Evolutionary conservation across 2,329 filamentous ascomycete genomes (phyloP).

Genomic region (Cladosporium sp.): DNA sequence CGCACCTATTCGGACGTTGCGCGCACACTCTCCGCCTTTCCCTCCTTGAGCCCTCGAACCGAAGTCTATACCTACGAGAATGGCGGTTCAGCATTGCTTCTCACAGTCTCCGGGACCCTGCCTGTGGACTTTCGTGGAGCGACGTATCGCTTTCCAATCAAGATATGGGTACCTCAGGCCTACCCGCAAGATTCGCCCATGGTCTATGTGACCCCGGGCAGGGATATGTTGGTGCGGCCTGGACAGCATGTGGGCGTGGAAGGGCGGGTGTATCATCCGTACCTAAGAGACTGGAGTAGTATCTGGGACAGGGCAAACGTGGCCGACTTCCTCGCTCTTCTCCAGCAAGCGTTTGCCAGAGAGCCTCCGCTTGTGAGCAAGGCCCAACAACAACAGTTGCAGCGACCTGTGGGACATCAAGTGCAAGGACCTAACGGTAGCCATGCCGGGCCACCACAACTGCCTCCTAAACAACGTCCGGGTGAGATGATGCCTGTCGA

Average conservation of each 20-base stretch:
- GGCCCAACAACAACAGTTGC: conserved; percentile 52
- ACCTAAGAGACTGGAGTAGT: conserved; percentile 83
- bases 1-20: conserved; percentile 91
- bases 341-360: conserved; percentile 87
- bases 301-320: conserved; percentile 85
- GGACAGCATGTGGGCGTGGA: conserved; percentile 95
- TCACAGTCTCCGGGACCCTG: conserved; percentile 83
- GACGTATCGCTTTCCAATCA: conserved; percentile 86
- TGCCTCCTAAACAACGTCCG: conserved; percentile 39
- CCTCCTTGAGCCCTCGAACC: conserved; percentile 79
- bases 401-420: conserved; percentile 66
- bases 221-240: conserved; percentile 84
- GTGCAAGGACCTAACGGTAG: conserved; percentile 53
- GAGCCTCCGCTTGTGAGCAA: conserved; percentile 87
- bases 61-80: conserved; percentile 96
- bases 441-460: conserved; percentile 31
- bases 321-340: conserved; percentile 75
- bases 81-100: conserved; percentile 79
- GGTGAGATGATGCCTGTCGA: conserved; percentile 20
- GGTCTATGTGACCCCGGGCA: conserved; percentile 83
- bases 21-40: conserved; percentile 74
- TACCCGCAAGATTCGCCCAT: conserved; percentile 87
- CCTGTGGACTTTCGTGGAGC: conserved; percentile 89
- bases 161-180: conserved; percentile 87
- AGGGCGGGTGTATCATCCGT: conserved; percentile 92